Evolutionary conservation across 2,329 filamentous ascomycete species (phyloP), one percentile per base, ranked within the genome.

Genomic region (Fusarium neocosmosporiellum): DNA sequence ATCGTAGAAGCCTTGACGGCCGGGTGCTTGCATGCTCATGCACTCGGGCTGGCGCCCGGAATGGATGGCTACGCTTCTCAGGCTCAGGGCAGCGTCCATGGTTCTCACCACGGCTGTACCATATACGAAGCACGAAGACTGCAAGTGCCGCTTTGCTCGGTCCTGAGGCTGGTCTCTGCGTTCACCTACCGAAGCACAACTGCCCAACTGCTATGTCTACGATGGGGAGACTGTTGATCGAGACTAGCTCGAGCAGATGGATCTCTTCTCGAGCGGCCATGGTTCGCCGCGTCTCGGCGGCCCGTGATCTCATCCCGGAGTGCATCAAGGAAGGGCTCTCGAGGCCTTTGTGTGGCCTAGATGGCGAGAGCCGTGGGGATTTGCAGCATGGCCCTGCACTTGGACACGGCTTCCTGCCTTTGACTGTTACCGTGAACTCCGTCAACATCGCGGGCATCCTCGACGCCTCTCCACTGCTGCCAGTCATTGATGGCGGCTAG

Each of bases 1-100:
- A 81, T 85, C 80, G 79, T 83, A 83, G 81, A 80, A 82, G 80
- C 77, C 82, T 82, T 83, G 80, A 81, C 79, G 80, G 81, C 78
- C 86, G 86, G 86, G 78, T 86, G 81, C 79, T 78, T 86, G 86
- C 86, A 87, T 84, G 77, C 77, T 82, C 78, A 82, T 83, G 83
- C 84, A 83, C 69, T 73, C 67, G 72, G 65, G 63, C 70, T 66
- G 66, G 66, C 62, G 54, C 53, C 61, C 67, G 53, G 63, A 63
- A 50, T 69, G 63, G 69, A 69, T 68, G 65, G 60, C 62, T 63
- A 63, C 65, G 59, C 54, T 66, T 43, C 46, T 67, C 66, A 74
- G 71, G 70, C 73, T 77, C 69, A 74, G 73, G 60, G 62, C 63
- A 70, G 67, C 70, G 68, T 72, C 69, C 63, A 70, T 67, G 46